phyloP scores from a whole-genome alignment of 176 grass and related monocot species.

The Triticum monococcum region DNA sequence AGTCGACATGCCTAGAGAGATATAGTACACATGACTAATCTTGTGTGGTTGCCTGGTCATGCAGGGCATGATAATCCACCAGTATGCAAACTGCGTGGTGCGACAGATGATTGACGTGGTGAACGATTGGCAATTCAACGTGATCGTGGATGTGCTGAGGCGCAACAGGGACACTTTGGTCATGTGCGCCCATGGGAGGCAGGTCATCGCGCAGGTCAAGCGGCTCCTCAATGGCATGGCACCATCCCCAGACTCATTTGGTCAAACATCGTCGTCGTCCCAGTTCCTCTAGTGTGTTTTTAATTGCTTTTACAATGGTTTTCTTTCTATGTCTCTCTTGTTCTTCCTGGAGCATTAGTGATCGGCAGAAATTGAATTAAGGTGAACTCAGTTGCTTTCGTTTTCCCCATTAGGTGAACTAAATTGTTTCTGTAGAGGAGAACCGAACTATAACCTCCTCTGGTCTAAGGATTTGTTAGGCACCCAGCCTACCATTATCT shows the following conservation, averaged over 20 bases:
- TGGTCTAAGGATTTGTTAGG: no score
- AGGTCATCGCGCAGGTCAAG: not conserved
- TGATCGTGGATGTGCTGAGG: not conserved
- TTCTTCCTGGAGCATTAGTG: no score
- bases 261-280: no score
- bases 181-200: not conserved
- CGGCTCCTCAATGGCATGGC: not conserved
- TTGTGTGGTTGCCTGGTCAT: not conserved
- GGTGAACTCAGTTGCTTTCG: no score
- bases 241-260: not conserved
- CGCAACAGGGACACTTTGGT: not conserved
- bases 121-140: not conserved
- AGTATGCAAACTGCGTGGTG: conserved; percentile 31
- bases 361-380: no score
- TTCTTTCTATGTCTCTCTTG: no score
- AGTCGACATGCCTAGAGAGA: not conserved
- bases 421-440: no score
- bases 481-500: no score
- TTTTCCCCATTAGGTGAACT: no score
- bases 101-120: conserved; percentile 11
- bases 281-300: no score
- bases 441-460: no score
- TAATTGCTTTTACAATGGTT: no score
- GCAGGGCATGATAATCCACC: conserved; percentile 41
- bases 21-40: not conserved